Conservation (phyloP, 2,329 filamentous ascomycete species). For the Cladosporium sp. region DNA sequence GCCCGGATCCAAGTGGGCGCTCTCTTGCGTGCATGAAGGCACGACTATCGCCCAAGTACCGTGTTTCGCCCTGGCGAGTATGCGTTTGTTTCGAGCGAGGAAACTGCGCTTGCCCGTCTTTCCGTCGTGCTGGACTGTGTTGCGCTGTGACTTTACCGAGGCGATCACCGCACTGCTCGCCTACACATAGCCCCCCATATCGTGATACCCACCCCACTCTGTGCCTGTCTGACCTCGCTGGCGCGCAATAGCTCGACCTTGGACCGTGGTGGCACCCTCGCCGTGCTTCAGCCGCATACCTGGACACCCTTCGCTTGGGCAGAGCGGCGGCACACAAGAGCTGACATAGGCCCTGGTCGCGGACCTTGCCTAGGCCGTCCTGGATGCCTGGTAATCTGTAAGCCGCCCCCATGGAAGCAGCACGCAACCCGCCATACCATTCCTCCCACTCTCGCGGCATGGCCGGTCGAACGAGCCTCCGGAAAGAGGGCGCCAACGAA, state of each 20-base stretch:
- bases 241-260: constrained; percentile 1
- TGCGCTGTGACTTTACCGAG: background rate
- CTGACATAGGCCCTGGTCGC: constrained; percentile 7
- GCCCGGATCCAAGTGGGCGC: too few species aligned
- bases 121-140: background rate
- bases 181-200: background rate
- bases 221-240: constrained; percentile 2
- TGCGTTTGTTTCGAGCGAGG: background rate
- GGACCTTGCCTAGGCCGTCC: constrained; percentile 9
- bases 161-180: background rate
- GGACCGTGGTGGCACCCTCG: constrained; percentile 1
- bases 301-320: background rate
- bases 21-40: too few species aligned
- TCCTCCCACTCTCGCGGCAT: constrained; percentile 8
- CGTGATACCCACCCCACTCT: constrained; percentile 6
- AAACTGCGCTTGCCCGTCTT: background rate
- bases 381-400: constrained; percentile 1
- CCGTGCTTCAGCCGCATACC: constrained; percentile 1
- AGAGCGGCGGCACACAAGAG: constrained; percentile 2
- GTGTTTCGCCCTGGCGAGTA: background rate
- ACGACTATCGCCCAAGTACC: background rate
- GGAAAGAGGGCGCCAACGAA: constrained; percentile 14
- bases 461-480: constrained; percentile 12
- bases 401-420: constrained; percentile 4
- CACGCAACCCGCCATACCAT: constrained; percentile 3